Conservation (phyloP, 108 stramenopile species). For the Chaetoceros muelleri region DNA sequence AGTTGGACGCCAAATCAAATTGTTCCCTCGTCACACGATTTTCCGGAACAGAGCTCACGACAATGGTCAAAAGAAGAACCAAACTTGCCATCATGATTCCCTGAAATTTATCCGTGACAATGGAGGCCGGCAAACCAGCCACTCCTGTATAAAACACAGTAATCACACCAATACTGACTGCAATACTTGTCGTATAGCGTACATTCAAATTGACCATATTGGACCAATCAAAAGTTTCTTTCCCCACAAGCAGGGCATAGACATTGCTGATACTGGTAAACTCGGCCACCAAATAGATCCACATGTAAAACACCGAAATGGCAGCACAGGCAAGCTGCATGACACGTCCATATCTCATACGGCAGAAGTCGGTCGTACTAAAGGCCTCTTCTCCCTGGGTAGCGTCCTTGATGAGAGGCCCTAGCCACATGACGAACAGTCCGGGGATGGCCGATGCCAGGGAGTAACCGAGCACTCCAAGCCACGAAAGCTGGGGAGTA, state of each 20-base stretch:
- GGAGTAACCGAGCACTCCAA: slow-evolving; percentile 68
- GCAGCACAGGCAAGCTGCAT: slow-evolving; percentile 52
- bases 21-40: slow-evolving; percentile 46
- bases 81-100: slow-evolving; percentile 47
- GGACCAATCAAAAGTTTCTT: background rate
- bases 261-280: slow-evolving; percentile 59
- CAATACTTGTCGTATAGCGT: slow-evolving; percentile 34
- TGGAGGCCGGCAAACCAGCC: slow-evolving; percentile 56
- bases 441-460: slow-evolving; percentile 44
- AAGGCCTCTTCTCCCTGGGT: slow-evolving; percentile 40
- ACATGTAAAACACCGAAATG: slow-evolving; percentile 70
- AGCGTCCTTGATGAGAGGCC: slow-evolving; percentile 28
- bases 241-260: slow-evolving; percentile 26
- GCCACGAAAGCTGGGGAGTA: slow-evolving; percentile 41
- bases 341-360: slow-evolving; percentile 55
- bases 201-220: too few species aligned
- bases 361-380: slow-evolving; percentile 56
- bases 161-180: slow-evolving; percentile 38
- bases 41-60: slow-evolving; percentile 29
- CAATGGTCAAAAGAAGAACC: slow-evolving; percentile 50
- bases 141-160: slow-evolving; percentile 57
- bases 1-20: slow-evolving; percentile 48
- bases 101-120: slow-evolving; percentile 71
- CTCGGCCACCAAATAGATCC: slow-evolving; percentile 68
- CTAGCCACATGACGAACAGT: slow-evolving; percentile 34